Evolutionary conservation across 768 basidiomycete genomes (phyloP).

Genomic region (Ramaria sp.): DNA sequence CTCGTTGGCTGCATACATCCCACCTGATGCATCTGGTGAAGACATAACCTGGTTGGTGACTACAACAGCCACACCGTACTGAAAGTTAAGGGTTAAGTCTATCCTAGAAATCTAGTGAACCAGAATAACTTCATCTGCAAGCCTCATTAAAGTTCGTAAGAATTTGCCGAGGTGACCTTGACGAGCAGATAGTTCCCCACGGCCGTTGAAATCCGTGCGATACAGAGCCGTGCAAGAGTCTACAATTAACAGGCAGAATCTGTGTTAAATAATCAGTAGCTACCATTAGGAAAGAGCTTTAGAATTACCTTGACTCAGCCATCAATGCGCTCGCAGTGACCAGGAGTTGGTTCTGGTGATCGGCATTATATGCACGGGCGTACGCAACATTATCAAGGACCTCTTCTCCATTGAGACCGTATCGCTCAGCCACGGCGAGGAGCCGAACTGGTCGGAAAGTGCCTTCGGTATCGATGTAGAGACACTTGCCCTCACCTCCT

Average conservation of each 20-base stretch:
- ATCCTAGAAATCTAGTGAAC: not conserved
- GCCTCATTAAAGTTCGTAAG: conserved; percentile 79
- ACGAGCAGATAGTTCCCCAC: conserved; percentile 89
- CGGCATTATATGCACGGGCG: conserved; percentile 96
- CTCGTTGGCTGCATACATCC: conserved; percentile 79
- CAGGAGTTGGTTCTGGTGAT: conserved; percentile 86
- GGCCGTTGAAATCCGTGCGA: conserved; percentile 89
- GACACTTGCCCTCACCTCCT: conserved; percentile 96
- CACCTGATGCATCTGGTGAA: conserved; percentile 89
- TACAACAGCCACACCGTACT: conserved; percentile 98
- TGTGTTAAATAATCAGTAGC: conserved; percentile 21
- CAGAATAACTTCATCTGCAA: conserved; percentile 84
- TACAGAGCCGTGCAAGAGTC: conserved; percentile 96
- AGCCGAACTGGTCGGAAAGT: conserved; percentile 96
- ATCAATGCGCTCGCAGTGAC: conserved; percentile 95
- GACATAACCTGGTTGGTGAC: conserved; percentile 99
- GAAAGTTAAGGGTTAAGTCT: conserved; percentile 8
- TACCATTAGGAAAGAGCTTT: too few species aligned
- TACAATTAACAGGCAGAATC: conserved; percentile 92
- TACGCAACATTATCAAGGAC: conserved; percentile 98
- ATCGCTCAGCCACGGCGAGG: conserved; percentile 89
- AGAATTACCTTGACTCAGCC: conserved; percentile 84
- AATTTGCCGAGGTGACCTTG: conserved; percentile 97
- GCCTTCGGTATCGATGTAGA: conserved; percentile 98
- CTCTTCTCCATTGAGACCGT: conserved; percentile 95